Evolutionary conservation across 2,329 filamentous ascomycete genomes (phyloP), one percentile per base, ranked within the genome.

Genomic region (Colletotrichum abscissum): DNA sequence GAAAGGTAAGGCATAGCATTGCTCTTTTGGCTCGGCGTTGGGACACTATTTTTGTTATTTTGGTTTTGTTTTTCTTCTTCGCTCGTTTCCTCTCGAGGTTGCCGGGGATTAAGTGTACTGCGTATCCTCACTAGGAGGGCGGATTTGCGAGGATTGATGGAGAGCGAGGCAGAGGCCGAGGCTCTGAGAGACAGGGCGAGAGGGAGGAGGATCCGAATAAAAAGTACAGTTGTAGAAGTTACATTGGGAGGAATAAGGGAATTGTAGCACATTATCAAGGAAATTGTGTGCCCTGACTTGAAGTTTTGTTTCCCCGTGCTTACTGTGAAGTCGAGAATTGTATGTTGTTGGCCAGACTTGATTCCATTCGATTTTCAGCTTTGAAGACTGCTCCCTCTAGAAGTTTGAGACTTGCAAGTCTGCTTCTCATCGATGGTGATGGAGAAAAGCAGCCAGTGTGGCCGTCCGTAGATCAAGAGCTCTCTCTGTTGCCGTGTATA

Each of bases 1-100:
- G 46, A 70, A 64, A 73, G 70, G 70, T 73, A 73, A 73, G 69
- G 70, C 70, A 70, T 73, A 73, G 70, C 70, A 73, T 73, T 73
- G 70, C 67, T 70, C 60, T 73, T 73, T 65, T 42, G 35, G 59
- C 49, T 70, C 12, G 67, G 67, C 54, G 67, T 73, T 73, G 46
- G 60, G 67, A 70, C 28, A 24, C 14, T 16, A 11, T 38, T n/a
- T 16, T 28, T 28, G n/a, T 42, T 16, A 9, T n/a, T 59, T 60
- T 67, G 16, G 35, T 52, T 58, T n/a, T 24, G 8, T 57, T 12
- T 24, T 38, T 46, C 35, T 59, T 69, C 57, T 56, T 49, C 42
- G 11, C 42, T 49, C 42, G 14, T 46, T 59, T 26, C 60, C 22
- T 24, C 46, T 35, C 26, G n/a, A 22, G 11, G n/a, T 35, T 56